phyloP scores from a whole-genome alignment of 352 stramenopile genomes.

The Globisporangium perplexum region DNA sequence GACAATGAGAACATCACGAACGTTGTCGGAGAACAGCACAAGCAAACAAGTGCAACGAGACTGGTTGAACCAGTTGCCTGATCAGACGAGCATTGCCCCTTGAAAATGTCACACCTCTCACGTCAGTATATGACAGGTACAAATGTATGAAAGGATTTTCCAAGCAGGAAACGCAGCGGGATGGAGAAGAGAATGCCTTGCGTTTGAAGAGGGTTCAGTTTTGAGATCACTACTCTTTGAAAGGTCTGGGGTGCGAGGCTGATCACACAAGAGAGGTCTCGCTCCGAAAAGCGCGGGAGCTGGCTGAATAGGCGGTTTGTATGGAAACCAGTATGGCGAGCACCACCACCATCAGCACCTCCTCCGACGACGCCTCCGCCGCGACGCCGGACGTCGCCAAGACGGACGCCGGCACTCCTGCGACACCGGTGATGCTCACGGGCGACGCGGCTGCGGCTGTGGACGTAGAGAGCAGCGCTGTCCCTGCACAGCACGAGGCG shows the following conservation, averaged over 20 bases:
- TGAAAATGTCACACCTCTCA: too few relatives aligned
- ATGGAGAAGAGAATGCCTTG: too few relatives aligned
- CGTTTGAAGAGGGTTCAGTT: too few relatives aligned
- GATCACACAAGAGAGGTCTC: background rate
- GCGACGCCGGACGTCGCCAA: background rate
- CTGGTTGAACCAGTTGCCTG: too few relatives aligned
- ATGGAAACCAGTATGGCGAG: slow-evolving; percentile 3
- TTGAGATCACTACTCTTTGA: background rate
- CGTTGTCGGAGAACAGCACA: too few relatives aligned
- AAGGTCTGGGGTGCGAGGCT: background rate
- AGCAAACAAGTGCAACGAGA: too few relatives aligned
- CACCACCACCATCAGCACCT: background rate
- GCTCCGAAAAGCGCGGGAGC: slow-evolving; percentile 2
- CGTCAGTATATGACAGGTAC: too few relatives aligned
- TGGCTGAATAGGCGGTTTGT: slow-evolving; percentile 1
- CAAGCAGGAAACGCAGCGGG: too few relatives aligned
- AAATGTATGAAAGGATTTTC: too few relatives aligned
- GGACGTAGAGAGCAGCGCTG: background rate
- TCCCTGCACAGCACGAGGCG: background rate
- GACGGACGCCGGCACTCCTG: too few relatives aligned
- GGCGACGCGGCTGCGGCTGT: background rate
- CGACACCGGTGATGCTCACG: background rate
- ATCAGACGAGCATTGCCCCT: too few relatives aligned
- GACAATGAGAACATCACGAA: background rate
- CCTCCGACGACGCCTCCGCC: background rate